Evolutionary conservation across 2,329 filamentous ascomycete genomes (phyloP).

Genomic region (Proliferodiscus dingleyae): DNA sequence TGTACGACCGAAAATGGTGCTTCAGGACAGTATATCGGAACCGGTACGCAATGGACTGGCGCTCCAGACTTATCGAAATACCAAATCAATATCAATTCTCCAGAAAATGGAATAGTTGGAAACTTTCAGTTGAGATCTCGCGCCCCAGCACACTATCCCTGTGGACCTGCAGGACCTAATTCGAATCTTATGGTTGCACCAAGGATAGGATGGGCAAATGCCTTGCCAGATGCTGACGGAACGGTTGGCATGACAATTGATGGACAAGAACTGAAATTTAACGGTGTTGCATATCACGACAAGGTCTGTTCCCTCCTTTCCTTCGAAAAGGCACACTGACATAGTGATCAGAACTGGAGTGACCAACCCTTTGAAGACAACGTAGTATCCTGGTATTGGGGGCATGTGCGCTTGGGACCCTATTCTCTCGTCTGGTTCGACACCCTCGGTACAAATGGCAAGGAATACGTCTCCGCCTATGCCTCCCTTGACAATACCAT

Average conservation of each 20-base stretch:
- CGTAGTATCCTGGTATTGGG: slow-evolving; percentile 40
- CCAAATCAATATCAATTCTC: slow-evolving; percentile 12
- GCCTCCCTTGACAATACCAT: slow-evolving; percentile 29
- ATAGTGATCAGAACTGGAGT: slow-evolving; percentile 37
- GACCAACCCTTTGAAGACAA: slow-evolving; percentile 32
- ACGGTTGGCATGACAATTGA: slow-evolving; percentile 23
- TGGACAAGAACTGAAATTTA: slow-evolving; percentile 31
- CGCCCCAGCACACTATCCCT: slow-evolving; percentile 27
- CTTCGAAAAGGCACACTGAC: neutral
- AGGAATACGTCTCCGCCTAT: slow-evolving; percentile 28
- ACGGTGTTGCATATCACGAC: slow-evolving; percentile 41
- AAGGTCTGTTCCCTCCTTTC: slow-evolving; percentile 30
- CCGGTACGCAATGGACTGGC: slow-evolving; percentile 13
- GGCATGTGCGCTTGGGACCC: slow-evolving; percentile 37
- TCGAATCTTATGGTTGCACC: slow-evolving; percentile 26
- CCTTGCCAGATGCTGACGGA: slow-evolving; percentile 33
- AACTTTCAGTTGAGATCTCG: slow-evolving; percentile 9
- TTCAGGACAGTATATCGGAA: slow-evolving; percentile 13
- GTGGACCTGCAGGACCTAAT: slow-evolving; percentile 17
- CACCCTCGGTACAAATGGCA: slow-evolving; percentile 24
- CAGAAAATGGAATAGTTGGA: slow-evolving; percentile 12
- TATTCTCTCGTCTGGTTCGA: slow-evolving; percentile 44
- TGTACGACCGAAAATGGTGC: slow-evolving; percentile 11
- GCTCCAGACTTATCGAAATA: slow-evolving; percentile 12
- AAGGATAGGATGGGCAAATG: slow-evolving; percentile 36